Evolutionary conservation across 1,139 yeast species (phyloP), one percentile per base, ranked within the genome.

Genomic region (Debaryomyces subglobosus): DNA sequence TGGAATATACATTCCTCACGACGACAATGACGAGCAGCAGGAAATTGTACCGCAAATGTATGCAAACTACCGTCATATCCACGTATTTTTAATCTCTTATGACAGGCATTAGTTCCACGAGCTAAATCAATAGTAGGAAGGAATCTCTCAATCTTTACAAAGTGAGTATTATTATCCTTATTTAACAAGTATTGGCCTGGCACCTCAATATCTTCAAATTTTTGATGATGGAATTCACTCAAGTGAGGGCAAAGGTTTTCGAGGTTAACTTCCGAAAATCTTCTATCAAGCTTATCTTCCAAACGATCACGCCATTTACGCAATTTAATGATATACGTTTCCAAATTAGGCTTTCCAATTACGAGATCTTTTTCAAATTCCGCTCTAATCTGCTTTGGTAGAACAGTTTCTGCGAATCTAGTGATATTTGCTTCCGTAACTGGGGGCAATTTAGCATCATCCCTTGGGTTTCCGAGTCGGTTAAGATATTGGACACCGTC

Each of bases 11-110:
- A 80, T 63, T 95, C 99, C 65, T 95, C 99, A 49, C 99, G 84
- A 62, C 99, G 87, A 60, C 97, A 90, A 61, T 94, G 97, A 59
- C 99, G 84, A 9, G 97, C 97, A 15, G 99, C 96, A 4, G 99
- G 99, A 68, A 89, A 92, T 70, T 95, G 99, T 15, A 95, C 96
- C 0, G 97, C 96, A 76, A 94, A 95, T 40, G 94, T 84, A 67
- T 94, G 97, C 49, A 87, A 69, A 54, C 91, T 84, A 55, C 98
- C 99, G 65, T 94, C 97, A 59, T 89, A 89, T 8, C 98, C 99
- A 47, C 97, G 82, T 46, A 95, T 89, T 50, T 90, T 87, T 55
- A 95, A 76, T 41, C 97, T 80, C 64, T 94, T 88, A 68, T 89
- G 90, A 59, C 98, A 92, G n/a, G 94, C 88, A 53, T 90, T 90